These are phyloP conservation scores for Colletotrichum sp. DNA, from an alignment of 2,329 filamentous ascomycete species.

Conservation along the genomic window DNA sequence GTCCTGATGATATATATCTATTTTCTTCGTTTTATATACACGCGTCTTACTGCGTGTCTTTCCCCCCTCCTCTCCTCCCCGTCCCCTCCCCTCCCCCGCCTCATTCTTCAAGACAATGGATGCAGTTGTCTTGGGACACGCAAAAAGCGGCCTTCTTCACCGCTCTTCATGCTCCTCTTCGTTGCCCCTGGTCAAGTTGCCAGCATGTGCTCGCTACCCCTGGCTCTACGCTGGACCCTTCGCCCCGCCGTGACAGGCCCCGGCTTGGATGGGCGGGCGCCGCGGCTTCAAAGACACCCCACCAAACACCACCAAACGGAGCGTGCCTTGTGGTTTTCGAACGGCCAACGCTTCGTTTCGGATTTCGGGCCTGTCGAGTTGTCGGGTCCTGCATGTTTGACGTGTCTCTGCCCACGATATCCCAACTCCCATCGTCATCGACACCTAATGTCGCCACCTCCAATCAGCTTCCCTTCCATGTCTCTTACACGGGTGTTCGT, in stretches of 20 bases:
- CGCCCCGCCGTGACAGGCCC: constrained; percentile 1
- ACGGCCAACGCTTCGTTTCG: background rate
- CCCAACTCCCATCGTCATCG: background rate
- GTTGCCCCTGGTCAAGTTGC: background rate
- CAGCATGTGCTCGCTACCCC: constrained; percentile 8
- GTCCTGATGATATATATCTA: background rate
- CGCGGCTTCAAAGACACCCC: background rate
- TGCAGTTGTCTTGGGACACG: background rate
- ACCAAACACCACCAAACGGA: background rate
- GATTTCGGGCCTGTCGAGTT: background rate
- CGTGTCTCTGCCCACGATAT: constrained; percentile 8
- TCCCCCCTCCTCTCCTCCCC: background rate
- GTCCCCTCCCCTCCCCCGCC: background rate
- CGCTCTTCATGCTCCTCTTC: constrained; percentile 8
- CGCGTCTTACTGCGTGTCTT: background rate
- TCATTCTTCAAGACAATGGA: background rate
- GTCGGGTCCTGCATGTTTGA: constrained; percentile 10
- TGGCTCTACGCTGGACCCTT: constrained; percentile 11
- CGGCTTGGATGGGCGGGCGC: background rate
- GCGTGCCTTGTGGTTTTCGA: background rate
- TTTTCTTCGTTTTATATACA: background rate
- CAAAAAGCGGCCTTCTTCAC: background rate
- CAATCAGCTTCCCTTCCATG: constrained; percentile 13
- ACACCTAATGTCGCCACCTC: constrained; percentile 7
- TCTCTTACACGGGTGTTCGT: constrained; percentile 21